Conservation (phyloP, 176 grass and related monocot genomes). For the Lolium perenne region DNA sequence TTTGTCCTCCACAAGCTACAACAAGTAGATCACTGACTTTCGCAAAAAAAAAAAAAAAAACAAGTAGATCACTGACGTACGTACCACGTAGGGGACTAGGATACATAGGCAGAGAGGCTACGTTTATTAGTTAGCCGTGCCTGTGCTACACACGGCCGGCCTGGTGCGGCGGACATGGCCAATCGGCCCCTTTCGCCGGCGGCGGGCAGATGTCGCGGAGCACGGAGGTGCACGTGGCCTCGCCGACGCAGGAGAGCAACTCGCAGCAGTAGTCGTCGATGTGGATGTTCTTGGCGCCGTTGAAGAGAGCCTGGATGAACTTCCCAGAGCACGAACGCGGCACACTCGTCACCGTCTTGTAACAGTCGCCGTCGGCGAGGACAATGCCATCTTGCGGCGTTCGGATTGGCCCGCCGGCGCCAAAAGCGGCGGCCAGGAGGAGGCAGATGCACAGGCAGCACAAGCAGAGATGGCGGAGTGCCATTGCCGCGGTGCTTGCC, state of each 20-base stretch:
- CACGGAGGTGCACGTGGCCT: neutral
- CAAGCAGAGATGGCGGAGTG: neutral
- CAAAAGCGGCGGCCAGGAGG: neutral
- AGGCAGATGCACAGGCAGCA: neutral
- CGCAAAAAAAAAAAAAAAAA: too few relatives aligned
- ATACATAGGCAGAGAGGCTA: neutral
- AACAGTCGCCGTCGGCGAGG: neutral
- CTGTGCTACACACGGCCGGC: neutral
- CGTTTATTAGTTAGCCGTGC: neutral
- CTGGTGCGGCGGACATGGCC: neutral
- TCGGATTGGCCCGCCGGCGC: neutral
- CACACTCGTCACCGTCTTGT: neutral
- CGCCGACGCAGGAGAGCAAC: neutral
- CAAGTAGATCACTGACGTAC: too few relatives aligned
- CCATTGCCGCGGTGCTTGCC: neutral
- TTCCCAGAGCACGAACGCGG: neutral
- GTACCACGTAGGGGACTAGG: neutral
- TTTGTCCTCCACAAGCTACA: neutral
- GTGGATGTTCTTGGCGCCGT: neutral
- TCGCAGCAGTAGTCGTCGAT: neutral
- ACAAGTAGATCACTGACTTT: too few relatives aligned
- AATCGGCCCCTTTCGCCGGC: neutral
- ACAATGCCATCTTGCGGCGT: neutral
- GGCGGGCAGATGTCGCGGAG: neutral
- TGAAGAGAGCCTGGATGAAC: neutral